phyloP scores from a whole-genome alignment of 148 eudicot species.

The Selenicereus undatus region DNA sequence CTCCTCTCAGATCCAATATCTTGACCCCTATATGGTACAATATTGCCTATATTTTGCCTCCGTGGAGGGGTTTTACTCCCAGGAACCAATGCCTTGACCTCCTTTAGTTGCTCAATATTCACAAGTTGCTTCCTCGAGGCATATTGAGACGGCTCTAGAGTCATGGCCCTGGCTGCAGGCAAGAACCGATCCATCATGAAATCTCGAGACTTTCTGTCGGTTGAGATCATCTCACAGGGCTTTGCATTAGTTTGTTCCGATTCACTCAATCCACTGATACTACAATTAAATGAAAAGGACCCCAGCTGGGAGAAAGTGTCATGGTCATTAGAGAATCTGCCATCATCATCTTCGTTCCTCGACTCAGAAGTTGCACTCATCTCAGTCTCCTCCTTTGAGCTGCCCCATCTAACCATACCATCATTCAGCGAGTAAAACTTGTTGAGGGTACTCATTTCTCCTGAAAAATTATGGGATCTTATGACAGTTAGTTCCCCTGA shows the following conservation, averaged over 20 bases:
- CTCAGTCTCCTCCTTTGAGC: constrained; percentile 26
- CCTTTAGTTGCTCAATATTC: constrained; percentile 36
- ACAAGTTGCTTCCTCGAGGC: constrained; percentile 47
- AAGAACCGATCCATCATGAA: constrained; percentile 88
- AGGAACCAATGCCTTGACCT: constrained; percentile 32
- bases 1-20: constrained; percentile 31
- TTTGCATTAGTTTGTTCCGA: constrained; percentile 30
- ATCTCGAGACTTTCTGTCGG: constrained; percentile 52
- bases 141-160: constrained; percentile 63
- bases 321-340: constrained; percentile 52
- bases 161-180: constrained; percentile 89
- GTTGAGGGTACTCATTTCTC: constrained; percentile 23
- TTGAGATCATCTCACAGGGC: constrained; percentile 28
- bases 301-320: constrained; percentile 47
- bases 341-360: constrained; percentile 21
- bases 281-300: constrained; percentile 55
- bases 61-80: constrained; percentile 38
- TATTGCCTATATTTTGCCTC: constrained; percentile 27
- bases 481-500: constrained; percentile 29
- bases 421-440: constrained; percentile 24
- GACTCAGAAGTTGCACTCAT: constrained; percentile 25
- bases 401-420: background rate
- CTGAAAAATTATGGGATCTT: constrained; percentile 21
- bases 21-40: constrained; percentile 35
- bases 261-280: constrained; percentile 57